These are phyloP conservation scores for Leccinum rimulosum DNA, from an alignment of 768 basidiomycete species.

Conservation along the genomic window DNA sequence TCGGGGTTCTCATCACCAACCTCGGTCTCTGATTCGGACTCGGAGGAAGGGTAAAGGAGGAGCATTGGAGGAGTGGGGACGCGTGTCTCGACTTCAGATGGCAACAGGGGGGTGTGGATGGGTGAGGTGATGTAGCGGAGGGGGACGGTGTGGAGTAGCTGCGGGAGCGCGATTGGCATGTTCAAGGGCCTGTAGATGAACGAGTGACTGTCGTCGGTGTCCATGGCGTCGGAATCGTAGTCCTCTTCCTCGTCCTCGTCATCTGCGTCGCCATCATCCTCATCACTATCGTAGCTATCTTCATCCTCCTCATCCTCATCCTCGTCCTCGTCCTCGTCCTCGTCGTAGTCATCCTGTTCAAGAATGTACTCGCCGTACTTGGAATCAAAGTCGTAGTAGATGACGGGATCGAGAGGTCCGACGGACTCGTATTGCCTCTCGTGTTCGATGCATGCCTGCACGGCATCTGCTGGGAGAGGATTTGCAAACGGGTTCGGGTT, in stretches of 20 bases:
- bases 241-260: not conserved
- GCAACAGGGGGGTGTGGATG: not conserved
- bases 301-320: not conserved
- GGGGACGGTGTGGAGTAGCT: slow-evolving; percentile 1
- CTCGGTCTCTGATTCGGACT: not conserved
- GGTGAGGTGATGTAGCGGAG: not conserved
- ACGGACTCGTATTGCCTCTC: not conserved
- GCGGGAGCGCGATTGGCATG: slow-evolving; percentile 3
- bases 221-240: not conserved
- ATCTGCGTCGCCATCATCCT: not conserved
- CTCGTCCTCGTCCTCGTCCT: not conserved
- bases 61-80: not conserved
- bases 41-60: not conserved
- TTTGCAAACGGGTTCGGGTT: slow-evolving; percentile 11
- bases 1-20: not conserved
- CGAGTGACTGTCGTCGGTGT: not conserved
- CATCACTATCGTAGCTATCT: not conserved
- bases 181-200: not conserved
- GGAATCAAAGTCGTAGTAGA: not conserved
- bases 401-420: not conserved
- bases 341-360: not conserved
- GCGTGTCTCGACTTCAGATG: not conserved
- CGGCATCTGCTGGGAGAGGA: no score
- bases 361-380: not conserved
- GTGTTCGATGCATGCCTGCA: not conserved